Evolutionary conservation across 495 filamentous ascomycete species (phyloP), one percentile per base, ranked within the genome.

Genomic region (Penicillium silybi): DNA sequence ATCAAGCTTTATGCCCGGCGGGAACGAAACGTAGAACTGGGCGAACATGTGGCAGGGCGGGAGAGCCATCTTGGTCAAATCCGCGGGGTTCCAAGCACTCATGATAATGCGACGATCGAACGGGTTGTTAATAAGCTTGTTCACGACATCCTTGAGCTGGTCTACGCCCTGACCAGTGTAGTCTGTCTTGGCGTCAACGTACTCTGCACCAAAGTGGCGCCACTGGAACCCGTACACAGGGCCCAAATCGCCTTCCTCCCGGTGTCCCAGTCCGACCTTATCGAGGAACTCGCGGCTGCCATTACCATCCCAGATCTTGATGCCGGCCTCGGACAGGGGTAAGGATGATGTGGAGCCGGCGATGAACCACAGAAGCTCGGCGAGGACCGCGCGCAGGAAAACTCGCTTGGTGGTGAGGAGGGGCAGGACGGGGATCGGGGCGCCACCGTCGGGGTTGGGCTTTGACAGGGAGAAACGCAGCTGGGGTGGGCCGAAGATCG

Each of bases 31-130:
- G 61, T 97, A 97, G 62, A 97, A 97, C 71, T 97, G 95, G 13
- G 92, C 92, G 72, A 98, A 96, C 93, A 98, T 96, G 68, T 97
- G 93, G 64, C 93, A 98, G 4, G 95, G 93, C 55, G 93, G 93
- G 17, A 98, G 77, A 2, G 90, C 93, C 93, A 97, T 98, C 68
- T 88, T 84, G 41, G 70, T 70, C 59, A 98, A 59, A 66, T 96
- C 93, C 5, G 80, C 80, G 3, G 90, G 90, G 64, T 97, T 97
- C 93, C 93, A 98, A 1, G 93, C 93, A 48, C 76, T 85, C 49
- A 98, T 77, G 54, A 98, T 88, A 54, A 98, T 88, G 23, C 93
- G 72, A 1, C 93, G 80, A 63, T 97, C 93, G 62, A 88, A 95
- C 0, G 93, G 93, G 56, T 82, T 87, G 3, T 83, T 78, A 58